Evolutionary conservation across 1,284 basidiomycete species (phyloP).

Genomic region (Trametes pubescens): DNA sequence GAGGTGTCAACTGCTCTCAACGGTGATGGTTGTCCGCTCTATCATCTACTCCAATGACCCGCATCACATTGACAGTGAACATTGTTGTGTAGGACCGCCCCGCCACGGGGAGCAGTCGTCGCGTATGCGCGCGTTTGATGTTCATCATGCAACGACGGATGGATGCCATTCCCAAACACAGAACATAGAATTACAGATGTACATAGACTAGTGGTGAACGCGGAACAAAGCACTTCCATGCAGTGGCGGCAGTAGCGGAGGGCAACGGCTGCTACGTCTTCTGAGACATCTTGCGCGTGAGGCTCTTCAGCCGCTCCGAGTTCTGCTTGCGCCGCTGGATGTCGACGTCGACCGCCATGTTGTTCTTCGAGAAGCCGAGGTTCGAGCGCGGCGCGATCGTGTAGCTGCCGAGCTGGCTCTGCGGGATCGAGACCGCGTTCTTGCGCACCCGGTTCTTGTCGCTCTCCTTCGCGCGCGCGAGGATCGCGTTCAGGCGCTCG

Average conservation of each 20-base stretch:
- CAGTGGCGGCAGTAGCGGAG: too few relatives aligned
- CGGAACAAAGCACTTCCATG: not conserved
- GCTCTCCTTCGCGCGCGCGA: constrained; percentile 71
- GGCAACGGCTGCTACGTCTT: constrained; percentile 29
- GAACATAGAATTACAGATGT: constrained; percentile 18
- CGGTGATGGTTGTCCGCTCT: too few relatives aligned
- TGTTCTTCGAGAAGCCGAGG: constrained; percentile 55
- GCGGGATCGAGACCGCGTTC: constrained; percentile 83
- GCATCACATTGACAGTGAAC: not conserved
- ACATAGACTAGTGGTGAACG: not conserved
- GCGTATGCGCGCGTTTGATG: not conserved
- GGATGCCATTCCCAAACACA: not conserved
- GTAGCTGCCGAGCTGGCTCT: constrained; percentile 73
- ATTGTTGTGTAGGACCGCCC: not conserved
- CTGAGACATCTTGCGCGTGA: constrained; percentile 43
- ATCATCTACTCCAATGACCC: not conserved
- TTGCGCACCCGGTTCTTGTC: constrained; percentile 74
- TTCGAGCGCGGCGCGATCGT: constrained; percentile 74
- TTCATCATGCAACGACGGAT: not conserved
- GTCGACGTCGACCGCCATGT: constrained; percentile 70
- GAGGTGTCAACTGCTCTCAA: not conserved
- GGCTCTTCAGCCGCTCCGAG: constrained; percentile 67
- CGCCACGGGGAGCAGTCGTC: not conserved
- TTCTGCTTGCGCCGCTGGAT: constrained; percentile 75
- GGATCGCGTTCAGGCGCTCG: constrained; percentile 72